Evolutionary conservation across 805 yeast species (phyloP).

Genomic region (Starmerella sp.): DNA sequence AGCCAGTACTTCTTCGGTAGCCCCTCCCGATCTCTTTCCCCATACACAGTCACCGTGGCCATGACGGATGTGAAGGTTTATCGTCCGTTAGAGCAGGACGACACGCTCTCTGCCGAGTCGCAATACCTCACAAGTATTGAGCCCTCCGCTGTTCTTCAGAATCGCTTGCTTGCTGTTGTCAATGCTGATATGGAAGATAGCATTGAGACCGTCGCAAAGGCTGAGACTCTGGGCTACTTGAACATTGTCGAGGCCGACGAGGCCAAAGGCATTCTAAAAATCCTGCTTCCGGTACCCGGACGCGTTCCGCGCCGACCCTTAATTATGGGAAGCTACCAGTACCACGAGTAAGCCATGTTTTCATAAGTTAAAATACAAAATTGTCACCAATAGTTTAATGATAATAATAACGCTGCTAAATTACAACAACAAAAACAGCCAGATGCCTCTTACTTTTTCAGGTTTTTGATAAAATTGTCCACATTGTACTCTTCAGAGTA

Average conservation of each 20-base stretch:
- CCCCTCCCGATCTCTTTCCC: constrained; percentile 51
- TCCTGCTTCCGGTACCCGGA: constrained; percentile 82
- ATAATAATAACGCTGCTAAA: neutral
- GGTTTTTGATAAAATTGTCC: constrained; percentile 79
- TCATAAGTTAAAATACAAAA: neutral
- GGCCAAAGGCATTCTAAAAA: constrained; percentile 49
- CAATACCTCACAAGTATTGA: constrained; percentile 30
- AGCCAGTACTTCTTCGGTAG: constrained; percentile 86
- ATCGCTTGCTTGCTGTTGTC: constrained; percentile 59
- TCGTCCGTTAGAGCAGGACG: constrained; percentile 39
- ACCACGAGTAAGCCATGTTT: constrained; percentile 48
- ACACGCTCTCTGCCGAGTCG: constrained; percentile 4
- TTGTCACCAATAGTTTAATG: neutral
- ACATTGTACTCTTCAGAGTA: constrained; percentile 94
- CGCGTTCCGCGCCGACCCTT: constrained; percentile 64
- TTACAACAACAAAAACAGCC: neutral
- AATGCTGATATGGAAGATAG: constrained; percentile 40
- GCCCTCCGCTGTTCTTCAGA: constrained; percentile 43
- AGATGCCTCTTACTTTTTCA: constrained; percentile 32
- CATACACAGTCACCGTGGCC: constrained; percentile 72
- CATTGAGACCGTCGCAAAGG: constrained; percentile 38
- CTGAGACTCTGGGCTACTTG: constrained; percentile 69
- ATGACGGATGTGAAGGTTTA: constrained; percentile 49
- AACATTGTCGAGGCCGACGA: constrained; percentile 67
- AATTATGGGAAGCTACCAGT: constrained; percentile 67